Evolutionary conservation across 2,329 filamentous ascomycete genomes (phyloP), one percentile per base, ranked within the genome.

Genomic region (Allantophomopsis lycopodina): DNA sequence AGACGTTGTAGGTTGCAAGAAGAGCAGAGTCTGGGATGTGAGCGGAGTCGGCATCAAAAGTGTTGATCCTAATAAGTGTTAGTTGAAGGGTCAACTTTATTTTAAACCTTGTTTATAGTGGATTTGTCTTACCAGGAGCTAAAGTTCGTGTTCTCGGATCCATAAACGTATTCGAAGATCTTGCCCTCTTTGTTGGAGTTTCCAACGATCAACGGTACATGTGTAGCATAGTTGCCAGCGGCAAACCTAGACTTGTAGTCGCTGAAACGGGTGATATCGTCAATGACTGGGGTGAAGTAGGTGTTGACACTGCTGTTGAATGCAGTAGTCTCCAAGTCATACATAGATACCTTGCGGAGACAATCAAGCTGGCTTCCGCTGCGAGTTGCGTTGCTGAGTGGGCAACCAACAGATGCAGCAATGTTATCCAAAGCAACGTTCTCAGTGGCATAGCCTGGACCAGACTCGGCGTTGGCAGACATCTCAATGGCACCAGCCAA

Each of bases 401-500:
- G 48, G 38, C 60, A 63, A 15, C 57, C 59, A 12, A 60, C 56
- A 33, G 62, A 57, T 4, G 52, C 46, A 0, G 60, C 57, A 5
- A 63, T 56, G 7, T 50, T 51, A 28, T 63, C 54, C 1, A 63
- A 51, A 13, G 53, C 60, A 15, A 60, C 51, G 39, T 61, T 56
- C 12, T 45, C 31, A 2, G 57, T 60, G 0, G 60, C 58, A n/a
- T 57, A 60, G 2, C 51, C 59, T 2, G 60, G 60, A 5, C 60
- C 60, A 0, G 60, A 63, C 16, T 58, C 42, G 21, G 59, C 59
- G 18, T 62, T 63, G n/a, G 59, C 61, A 36, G 59, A 62, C 61
- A 63, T 63, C 49, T 63, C 49, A 0, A 60, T 53, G 6, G 59
- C 59, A 2, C 59, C 59, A 41, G 50, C 58, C 32, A 61, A 55